A percentile compares a stretch with the other conserved stretches of the same genome.
Conservation (phyloP, 805 yeast species). For the Yamadazyma paraphyllophila region DNA sequence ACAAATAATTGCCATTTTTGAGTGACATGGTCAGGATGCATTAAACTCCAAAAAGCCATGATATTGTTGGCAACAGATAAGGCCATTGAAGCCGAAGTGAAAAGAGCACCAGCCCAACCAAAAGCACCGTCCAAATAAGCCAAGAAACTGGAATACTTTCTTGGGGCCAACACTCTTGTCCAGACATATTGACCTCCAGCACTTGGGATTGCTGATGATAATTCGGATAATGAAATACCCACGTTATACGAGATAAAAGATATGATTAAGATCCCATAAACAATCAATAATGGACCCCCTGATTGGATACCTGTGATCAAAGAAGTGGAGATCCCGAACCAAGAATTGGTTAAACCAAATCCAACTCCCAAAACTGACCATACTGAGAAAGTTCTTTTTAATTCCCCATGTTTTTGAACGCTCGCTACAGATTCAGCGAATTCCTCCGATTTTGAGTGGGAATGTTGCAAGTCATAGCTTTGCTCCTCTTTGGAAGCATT, state of each 20-base stretch:
- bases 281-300: constrained; percentile 41
- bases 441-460: constrained; percentile 2
- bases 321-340: constrained; percentile 43
- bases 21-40: constrained; percentile 30
- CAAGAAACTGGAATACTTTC: constrained; percentile 34
- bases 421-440: neutral
- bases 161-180: constrained; percentile 40
- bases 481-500: neutral
- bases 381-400: constrained; percentile 34
- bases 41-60: constrained; percentile 37
- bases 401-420: constrained; percentile 16
- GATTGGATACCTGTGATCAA: constrained; percentile 41
- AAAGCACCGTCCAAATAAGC: constrained; percentile 41
- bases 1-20: constrained; percentile 55
- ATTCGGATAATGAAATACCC: constrained; percentile 38
- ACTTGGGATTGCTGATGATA: constrained; percentile 39
- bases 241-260: constrained; percentile 34
- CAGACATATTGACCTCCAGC: constrained; percentile 46
- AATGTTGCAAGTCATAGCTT: neutral
- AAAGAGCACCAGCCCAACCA: constrained; percentile 43
- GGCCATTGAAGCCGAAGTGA: constrained; percentile 41
- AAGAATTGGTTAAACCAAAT: constrained; percentile 42
- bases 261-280: constrained; percentile 41
- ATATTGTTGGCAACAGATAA: constrained; percentile 32
- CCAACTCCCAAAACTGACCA: constrained; percentile 41